Percentiles rank a stretch among this genome's conserved stretches.
These are phyloP conservation scores for Ceriops zippeliana DNA, from an alignment of 345 rosid genomes.

Conservation along the genomic window DNA sequence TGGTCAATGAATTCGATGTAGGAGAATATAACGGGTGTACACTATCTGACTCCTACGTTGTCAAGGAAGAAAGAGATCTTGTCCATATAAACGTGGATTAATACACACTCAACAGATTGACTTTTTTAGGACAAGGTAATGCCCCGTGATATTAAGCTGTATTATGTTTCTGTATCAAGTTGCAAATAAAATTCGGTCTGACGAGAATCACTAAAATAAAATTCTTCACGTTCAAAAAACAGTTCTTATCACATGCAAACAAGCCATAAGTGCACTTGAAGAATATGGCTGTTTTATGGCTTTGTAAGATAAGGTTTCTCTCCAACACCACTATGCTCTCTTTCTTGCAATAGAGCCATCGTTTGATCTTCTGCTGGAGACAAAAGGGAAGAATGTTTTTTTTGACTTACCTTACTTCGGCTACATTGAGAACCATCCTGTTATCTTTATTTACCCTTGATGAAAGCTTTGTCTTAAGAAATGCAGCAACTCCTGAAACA, in stretches of 20 bases:
- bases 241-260: constrained; percentile 7
- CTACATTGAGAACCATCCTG: constrained; percentile 34
- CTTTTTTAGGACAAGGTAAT: too few relatives aligned
- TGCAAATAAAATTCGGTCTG: constrained; percentile 12
- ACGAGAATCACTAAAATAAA: too few relatives aligned
- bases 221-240: too few relatives aligned
- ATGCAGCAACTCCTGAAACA: constrained; percentile 26
- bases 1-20: too few relatives aligned
- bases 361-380: constrained; percentile 29
- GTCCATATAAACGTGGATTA: too few relatives aligned
- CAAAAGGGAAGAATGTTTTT: constrained; percentile 36
- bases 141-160: too few relatives aligned
- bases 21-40: too few relatives aligned
- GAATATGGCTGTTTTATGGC: constrained; percentile 36
- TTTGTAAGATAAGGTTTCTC: constrained; percentile 1
- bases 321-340: constrained; percentile 15
- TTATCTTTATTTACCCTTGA: constrained; percentile 28
- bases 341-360: constrained; percentile 17
- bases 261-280: constrained; percentile 24
- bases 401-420: constrained; percentile 36
- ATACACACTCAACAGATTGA: too few relatives aligned
- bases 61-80: too few relatives aligned
- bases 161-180: too few relatives aligned
- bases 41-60: too few relatives aligned
- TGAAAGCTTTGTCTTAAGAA: constrained; percentile 44